Base-by-base conservation (phyloP, 1,284 basidiomycete genomes). In the Hemileia vastatrix region DNA sequence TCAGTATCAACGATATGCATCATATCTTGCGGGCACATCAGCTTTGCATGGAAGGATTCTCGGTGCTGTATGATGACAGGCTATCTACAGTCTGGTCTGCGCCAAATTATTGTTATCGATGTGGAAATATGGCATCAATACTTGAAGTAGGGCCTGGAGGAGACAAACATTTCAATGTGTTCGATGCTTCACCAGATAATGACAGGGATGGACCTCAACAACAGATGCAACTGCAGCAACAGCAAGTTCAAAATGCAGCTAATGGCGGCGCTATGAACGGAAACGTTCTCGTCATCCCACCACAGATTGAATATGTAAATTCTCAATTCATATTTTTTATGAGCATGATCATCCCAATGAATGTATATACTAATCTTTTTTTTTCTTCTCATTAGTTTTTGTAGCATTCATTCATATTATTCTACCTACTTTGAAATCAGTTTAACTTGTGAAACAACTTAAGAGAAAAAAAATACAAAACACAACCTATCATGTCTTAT, bases 11-110 rank as follows among this genome's bases (percentile, higher is more conserved):
- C 79, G 83, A 86, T 67, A 96, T 99, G 92, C 86, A 87, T 43
- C 94, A 98, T 75, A 96, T 99, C 69, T 83, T 98, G 13, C 87
- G 95, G 27, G 95, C 95, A 15, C 95, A 99, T 77, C 95, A 99
- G 74, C 83, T 99, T 4, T 98, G 95, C 77, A 97, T 98, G 95
- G 95, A 98, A 78, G 95, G 95, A 1, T 98, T 90, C 77, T 85
- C 87, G 23, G 91, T 93, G 3, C 80, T 97, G 36, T 98, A 96
- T 77, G 90, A 94, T 76, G 88, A 92, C 70, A 86, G 90, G 70
- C 83, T 99, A 51, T 92, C 90, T 24, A 99, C 95, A 0, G 95
- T 99, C 2, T 99, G 95, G 95, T 90, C 87, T 40, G 95, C 93
- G 48, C 94, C 94, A 18, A 99, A 99, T 76, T 98, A 98, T 76